phyloP scores from a whole-genome alignment of 2,329 filamentous ascomycete species.

The Fusarium sp. region DNA sequence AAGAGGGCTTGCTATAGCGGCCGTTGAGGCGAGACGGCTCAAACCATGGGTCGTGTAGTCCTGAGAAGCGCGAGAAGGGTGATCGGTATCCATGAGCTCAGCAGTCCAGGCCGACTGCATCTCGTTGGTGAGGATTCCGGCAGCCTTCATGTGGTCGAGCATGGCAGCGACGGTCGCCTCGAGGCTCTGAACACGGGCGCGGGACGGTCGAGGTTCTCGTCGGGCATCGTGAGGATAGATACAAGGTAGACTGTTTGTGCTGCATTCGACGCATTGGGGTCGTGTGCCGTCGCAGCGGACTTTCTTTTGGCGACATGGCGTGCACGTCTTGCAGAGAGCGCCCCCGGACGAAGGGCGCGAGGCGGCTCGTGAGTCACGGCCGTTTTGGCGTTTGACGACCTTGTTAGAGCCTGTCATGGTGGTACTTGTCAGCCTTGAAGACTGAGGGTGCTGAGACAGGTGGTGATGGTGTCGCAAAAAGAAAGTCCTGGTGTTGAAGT shows the following conservation, averaged over 20 bases:
- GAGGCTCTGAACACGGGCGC: conserved; percentile 45
- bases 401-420: conserved; percentile 41
- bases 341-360: conserved; percentile 38
- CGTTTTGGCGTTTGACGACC: conserved; percentile 34
- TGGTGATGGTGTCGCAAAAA: neutral
- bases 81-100: conserved; percentile 41
- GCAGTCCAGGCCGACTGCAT: conserved; percentile 43
- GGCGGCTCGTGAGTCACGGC: conserved; percentile 31
- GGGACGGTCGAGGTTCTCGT: conserved; percentile 46
- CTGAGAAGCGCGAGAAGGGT: conserved; percentile 31
- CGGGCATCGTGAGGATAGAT: conserved; percentile 49
- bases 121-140: conserved; percentile 43
- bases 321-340: conserved; percentile 49
- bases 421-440: neutral
- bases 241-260: conserved; percentile 42
- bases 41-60: conserved; percentile 43
- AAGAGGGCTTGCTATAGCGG: conserved; percentile 44
- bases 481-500: conserved; percentile 9
- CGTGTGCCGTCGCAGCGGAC: conserved; percentile 49
- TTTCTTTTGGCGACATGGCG: conserved; percentile 49
- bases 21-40: conserved; percentile 44
- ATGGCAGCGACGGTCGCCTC: conserved; percentile 45
- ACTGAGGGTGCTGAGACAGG: neutral
- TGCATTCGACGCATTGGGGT: conserved; percentile 48
- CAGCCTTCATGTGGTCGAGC: conserved; percentile 48